phyloP scores from a whole-genome alignment of 208 protist genomes.

The Trypanosomatidae sp. region DNA sequence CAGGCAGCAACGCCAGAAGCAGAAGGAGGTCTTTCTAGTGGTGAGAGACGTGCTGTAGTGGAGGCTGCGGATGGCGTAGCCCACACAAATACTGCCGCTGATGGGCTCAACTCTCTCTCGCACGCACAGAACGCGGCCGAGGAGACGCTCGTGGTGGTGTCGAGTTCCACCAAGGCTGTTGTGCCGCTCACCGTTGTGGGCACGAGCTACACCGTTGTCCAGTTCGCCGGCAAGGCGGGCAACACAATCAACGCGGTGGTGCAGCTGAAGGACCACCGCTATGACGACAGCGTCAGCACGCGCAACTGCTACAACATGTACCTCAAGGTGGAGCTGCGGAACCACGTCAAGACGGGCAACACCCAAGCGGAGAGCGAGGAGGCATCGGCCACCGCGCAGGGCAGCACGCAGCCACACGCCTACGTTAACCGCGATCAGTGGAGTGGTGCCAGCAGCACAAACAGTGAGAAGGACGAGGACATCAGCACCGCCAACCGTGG shows the following conservation, averaged over 20 bases:
- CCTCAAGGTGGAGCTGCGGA: conserved; percentile 43
- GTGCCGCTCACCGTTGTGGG: conserved; percentile 27
- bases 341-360: background rate
- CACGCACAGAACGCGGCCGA: background rate
- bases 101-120: too few relatives aligned
- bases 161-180: background rate
- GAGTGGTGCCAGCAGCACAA: background rate
- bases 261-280: conserved; percentile 48
- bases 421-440: conserved; percentile 9
- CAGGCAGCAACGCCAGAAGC: too few relatives aligned
- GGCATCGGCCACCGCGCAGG: background rate
- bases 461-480: background rate
- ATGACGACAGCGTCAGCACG: conserved; percentile 27
- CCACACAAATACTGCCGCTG: too few relatives aligned
- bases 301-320: conserved; percentile 50
- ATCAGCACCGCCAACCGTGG: conserved; percentile 3
- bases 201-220: conserved; percentile 29
- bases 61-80: background rate
- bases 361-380: too few relatives aligned
- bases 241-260: conserved; percentile 44
- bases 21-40: too few relatives aligned
- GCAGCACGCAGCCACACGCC: background rate
- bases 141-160: conserved; percentile 8
- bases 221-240: conserved; percentile 30
- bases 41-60: too few relatives aligned